Percentiles rank a stretch among this genome's conserved stretches.
These are phyloP conservation scores for Gnomoniopsis sp. DNA, from an alignment of 2,329 filamentous ascomycete genomes.

Conservation along the genomic window DNA sequence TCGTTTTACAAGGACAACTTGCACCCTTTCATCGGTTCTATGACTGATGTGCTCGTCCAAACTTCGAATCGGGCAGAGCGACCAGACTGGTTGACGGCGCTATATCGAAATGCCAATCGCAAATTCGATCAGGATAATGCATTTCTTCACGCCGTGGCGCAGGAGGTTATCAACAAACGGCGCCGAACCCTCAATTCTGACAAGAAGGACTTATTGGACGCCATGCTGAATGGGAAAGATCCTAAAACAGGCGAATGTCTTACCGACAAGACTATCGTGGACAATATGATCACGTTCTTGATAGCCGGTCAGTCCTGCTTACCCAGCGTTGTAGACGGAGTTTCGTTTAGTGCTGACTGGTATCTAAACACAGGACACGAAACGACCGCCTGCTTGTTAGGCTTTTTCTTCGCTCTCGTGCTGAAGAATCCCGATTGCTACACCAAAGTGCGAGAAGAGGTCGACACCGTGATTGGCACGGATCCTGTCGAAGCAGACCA, in stretches of 20 bases:
- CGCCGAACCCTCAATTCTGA: constrained; percentile 10
- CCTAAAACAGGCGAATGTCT: constrained; percentile 19
- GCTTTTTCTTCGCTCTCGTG: constrained; percentile 16
- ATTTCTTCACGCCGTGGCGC: constrained; percentile 14
- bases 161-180: constrained; percentile 18
- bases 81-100: constrained; percentile 8
- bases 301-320: not conserved
- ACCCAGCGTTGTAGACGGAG: not conserved
- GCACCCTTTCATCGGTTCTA: constrained; percentile 14
- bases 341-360: not conserved
- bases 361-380: constrained; percentile 17
- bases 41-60: constrained; percentile 16
- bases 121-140: not conserved
- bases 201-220: constrained; percentile 17
- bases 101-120: constrained; percentile 17
- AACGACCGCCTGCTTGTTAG: constrained; percentile 17
- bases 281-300: constrained; percentile 19
- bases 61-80: constrained; percentile 11
- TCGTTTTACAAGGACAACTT: constrained; percentile 17
- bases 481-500: constrained; percentile 13
- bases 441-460: constrained; percentile 18
- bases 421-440: constrained; percentile 16
- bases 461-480: constrained; percentile 18
- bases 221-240: constrained; percentile 19
- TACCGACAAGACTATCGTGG: constrained; percentile 17